Base-by-base conservation (phyloP, 805 yeast genomes). In the Diddensiella caesifluorescens region DNA sequence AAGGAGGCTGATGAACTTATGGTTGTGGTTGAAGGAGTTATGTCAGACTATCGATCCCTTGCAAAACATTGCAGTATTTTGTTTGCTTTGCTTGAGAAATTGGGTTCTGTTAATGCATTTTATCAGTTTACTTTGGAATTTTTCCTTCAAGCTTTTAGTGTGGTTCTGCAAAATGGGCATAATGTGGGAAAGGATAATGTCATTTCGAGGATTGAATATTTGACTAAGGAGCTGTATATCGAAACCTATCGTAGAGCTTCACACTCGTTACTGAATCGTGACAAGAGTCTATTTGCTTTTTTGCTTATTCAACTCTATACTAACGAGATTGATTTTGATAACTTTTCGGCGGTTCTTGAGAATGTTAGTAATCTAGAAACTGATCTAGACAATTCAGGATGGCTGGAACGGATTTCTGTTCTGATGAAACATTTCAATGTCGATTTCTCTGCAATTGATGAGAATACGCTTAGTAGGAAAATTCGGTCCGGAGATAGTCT, bases 51-150 rank as follows among this genome's bases (percentile, higher is more conserved):
- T 52, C 56, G 62, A 13, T 73, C 77, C 0, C 61, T 85, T 10
- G 86, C 92, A 0, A 52, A 54, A 3, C 74, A 72, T 36, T 72
- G 80, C 25, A 70, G 86, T 0, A 47, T 51, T 6, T 55, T 85
- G 0, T 83, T 68, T 48, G 55, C 63, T 1, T 47, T 79, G 4
- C 51, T 83, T 21, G 71, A 73, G 12, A 49, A 55, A 1, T 51
- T 82, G 4, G 49, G 64, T 15, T 35, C 44, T 0, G 38, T 77
- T n/a, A 73, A 73, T 44, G 58, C 59, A 22, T 74, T 79, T 47
- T 89, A 86, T 57, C 73, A 72, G 37, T 76, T 83, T 50, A 65
- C 86, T 0, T 64, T 80, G 25, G 64, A 67, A 4, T 68, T 64
- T 33, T 69, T 73, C 44, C 50, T 67, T 42, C 42, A 48, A 1